Base-by-base conservation (phyloP, 2,329 filamentous ascomycete species). In the Magnaporthiopsis incrustans region DNA sequence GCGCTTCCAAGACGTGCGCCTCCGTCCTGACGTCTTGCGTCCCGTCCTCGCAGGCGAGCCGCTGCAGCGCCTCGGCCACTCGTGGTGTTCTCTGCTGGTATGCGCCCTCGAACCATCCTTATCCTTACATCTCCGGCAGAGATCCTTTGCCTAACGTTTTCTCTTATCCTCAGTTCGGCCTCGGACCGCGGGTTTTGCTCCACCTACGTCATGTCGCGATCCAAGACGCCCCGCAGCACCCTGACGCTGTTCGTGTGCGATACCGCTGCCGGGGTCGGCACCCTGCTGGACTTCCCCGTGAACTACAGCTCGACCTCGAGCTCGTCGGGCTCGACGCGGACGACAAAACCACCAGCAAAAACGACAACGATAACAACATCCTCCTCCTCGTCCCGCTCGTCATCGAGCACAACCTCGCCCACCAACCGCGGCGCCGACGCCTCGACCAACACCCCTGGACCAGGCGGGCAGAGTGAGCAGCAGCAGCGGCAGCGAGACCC, bases 231-330 rank as follows among this genome's bases (percentile, higher is more conserved):
- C 14, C 22, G 58, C 30, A 27, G 58, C 12, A 60, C 32, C 30
- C 58, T 60, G 15, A 60, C 27, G 8, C 27, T 60, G 2, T 3
- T 35, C 27, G n/a, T n/a, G 7, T 60, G 58, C 58, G 32, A n/a
- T 18, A 35, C 27, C 6, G 30, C 22, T 7, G 18, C 58, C 15
- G 30, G 27, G 26, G 4, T 4, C 15, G 58, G 27, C 58, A 72
- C 74, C 53, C 58, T 60, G 10, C 58, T 60, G 11, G 72, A 72
- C 60, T 70, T 73, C 44, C 71, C 70, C 15, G 73, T 71, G 14
- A 73, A 75, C 63, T 71, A 75, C 61, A 70, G 69, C 38, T 67
- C 57, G 70, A 60, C 58, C 15, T 60, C 58, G 30, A 75, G 57
- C 68, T 73, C 61, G 67, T 67, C 60, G 67, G 67, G 44, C 67